Evolutionary conservation across 2,329 filamentous ascomycete species (phyloP).

Genomic region (Colletotrichum tofieldiae): DNA sequence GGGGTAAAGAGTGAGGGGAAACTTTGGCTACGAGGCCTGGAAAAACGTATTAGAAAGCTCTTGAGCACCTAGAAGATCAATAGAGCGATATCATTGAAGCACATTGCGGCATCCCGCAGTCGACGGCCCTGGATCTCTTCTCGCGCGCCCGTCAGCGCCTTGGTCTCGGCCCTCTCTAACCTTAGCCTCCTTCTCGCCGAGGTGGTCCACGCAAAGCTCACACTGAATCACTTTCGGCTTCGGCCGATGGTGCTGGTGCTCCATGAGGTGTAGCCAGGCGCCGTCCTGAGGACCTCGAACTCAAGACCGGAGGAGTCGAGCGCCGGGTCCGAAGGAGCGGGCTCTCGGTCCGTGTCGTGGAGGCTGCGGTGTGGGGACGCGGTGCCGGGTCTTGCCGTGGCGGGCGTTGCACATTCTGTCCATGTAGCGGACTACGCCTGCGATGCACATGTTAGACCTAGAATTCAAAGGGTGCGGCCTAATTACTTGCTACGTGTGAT

Average conservation of each 20-base stretch:
- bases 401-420: slow-evolving; percentile 29
- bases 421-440: slow-evolving; percentile 12
- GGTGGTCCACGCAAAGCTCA: slow-evolving; percentile 33
- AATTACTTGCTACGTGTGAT: background rate
- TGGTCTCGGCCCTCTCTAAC: slow-evolving; percentile 10
- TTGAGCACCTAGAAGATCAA: background rate
- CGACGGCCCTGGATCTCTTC: slow-evolving; percentile 15
- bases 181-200: slow-evolving; percentile 16
- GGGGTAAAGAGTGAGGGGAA: slow-evolving; percentile 61
- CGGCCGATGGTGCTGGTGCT: slow-evolving; percentile 8
- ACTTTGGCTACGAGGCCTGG: background rate
- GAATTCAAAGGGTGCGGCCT: no score
- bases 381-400: slow-evolving; percentile 17
- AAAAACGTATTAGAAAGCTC: background rate
- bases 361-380: slow-evolving; percentile 21
- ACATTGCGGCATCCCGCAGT: slow-evolving; percentile 25
- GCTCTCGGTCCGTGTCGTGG: slow-evolving; percentile 10
- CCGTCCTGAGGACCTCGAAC: slow-evolving; percentile 22
- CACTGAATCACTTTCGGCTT: slow-evolving; percentile 13
- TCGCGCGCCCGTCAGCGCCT: background rate
- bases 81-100: background rate
- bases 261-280: slow-evolving; percentile 20
- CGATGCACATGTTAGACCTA: slow-evolving; percentile 12
- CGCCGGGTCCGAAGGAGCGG: slow-evolving; percentile 8
- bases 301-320: slow-evolving; percentile 28